These are phyloP conservation scores for Aspergillus quadrilineatus DNA, from an alignment of 2,329 filamentous ascomycete genomes.

Conservation along the genomic window DNA sequence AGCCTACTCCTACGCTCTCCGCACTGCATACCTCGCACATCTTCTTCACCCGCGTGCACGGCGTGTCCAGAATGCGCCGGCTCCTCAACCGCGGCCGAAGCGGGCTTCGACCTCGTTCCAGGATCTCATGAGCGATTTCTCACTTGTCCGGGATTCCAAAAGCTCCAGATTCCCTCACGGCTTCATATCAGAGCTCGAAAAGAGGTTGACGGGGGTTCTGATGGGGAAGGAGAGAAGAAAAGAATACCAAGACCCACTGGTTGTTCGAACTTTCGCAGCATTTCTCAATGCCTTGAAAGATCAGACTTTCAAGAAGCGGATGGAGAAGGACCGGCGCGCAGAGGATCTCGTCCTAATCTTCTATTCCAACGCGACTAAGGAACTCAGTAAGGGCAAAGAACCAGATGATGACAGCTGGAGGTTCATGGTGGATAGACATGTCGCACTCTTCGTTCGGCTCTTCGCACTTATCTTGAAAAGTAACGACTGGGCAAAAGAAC, in stretches of 20 bases:
- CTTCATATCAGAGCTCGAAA: constrained; percentile 69
- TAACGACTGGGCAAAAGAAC: constrained; percentile 79
- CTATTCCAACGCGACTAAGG: constrained; percentile 90
- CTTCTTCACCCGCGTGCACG: constrained; percentile 88
- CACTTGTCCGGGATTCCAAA: constrained; percentile 64
- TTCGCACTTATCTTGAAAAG: constrained; percentile 77
- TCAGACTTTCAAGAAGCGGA: constrained; percentile 78
- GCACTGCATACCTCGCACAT: constrained; percentile 88
- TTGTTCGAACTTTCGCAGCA: constrained; percentile 91
- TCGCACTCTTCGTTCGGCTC: constrained; percentile 89
- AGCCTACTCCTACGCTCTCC: constrained; percentile 86
- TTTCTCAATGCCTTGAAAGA: constrained; percentile 94
- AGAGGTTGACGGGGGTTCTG: constrained; percentile 77
- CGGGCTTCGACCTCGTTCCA: constrained; percentile 71
- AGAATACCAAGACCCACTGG: constrained; percentile 83
- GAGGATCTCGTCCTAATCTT: constrained; percentile 95
- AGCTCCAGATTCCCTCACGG: constrained; percentile 70
- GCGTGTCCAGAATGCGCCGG: constrained; percentile 78
- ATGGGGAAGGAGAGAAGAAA: constrained; percentile 78
- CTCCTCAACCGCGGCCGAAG: constrained; percentile 63
- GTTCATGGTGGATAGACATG: constrained; percentile 85
- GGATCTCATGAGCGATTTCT: constrained; percentile 87
- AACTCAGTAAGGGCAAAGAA: constrained; percentile 73
- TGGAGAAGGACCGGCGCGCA: constrained; percentile 90
- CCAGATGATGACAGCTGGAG: constrained; percentile 87